Conservation (phyloP, 306 rosid species). For the Hippophae tibetana region DNA sequence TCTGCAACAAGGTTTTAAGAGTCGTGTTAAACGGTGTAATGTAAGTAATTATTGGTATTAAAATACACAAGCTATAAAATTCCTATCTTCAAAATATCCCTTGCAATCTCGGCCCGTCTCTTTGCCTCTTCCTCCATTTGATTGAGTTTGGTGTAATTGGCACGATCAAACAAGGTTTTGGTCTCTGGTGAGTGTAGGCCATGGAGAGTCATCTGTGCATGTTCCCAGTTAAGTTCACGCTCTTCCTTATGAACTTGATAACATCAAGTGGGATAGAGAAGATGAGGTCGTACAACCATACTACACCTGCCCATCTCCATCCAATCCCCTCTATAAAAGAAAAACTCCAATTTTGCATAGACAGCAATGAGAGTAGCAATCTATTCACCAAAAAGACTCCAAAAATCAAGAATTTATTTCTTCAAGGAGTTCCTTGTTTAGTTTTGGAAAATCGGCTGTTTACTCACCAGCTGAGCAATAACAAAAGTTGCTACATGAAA, state of each 20-base stretch:
- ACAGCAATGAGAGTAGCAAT: conserved; percentile 71
- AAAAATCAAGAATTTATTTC: background rate
- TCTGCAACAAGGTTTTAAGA: conserved; percentile 25
- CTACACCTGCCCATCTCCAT: conserved; percentile 89
- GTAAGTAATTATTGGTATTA: too few species aligned
- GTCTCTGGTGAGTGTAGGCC: conserved; percentile 73
- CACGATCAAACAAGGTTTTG: conserved; percentile 47
- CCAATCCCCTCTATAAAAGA: conserved; percentile 73
- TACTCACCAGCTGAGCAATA: conserved; percentile 66
- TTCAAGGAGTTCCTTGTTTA: too few species aligned
- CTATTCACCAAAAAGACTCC: conserved; percentile 23
- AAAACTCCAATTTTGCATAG: conserved; percentile 64
- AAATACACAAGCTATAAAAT: too few species aligned
- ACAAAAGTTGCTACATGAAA: conserved; percentile 51
- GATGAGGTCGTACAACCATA: conserved; percentile 70
- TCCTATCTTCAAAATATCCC: conserved; percentile 23
- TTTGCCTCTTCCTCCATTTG: conserved; percentile 83
- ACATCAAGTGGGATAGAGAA: conserved; percentile 72
- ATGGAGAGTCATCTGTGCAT: conserved; percentile 72
- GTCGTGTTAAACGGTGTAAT: too few species aligned
- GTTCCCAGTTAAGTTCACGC: conserved; percentile 76
- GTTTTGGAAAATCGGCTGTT: conserved; percentile 2
- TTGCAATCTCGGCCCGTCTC: conserved; percentile 75
- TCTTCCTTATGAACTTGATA: conserved; percentile 69
- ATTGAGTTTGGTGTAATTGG: conserved; percentile 44